phyloP scores from a whole-genome alignment of 768 basidiomycete species.

The Gymnopilus junonius region DNA sequence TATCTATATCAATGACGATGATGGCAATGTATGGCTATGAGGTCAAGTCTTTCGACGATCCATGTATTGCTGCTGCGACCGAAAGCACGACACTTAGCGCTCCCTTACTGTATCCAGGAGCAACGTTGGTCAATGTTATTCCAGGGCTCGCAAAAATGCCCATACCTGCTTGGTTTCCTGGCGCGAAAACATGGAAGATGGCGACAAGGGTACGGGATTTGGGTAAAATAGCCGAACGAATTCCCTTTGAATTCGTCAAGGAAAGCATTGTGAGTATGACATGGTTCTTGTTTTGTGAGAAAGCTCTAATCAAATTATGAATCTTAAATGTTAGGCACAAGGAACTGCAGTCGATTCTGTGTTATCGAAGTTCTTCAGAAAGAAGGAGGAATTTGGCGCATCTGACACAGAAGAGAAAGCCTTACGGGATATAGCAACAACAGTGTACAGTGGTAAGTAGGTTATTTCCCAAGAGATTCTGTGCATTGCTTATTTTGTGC shows the following conservation, averaged over 20 bases:
- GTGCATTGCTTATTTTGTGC: too few species aligned
- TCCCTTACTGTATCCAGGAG: constrained; percentile 7
- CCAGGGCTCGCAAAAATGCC: constrained; percentile 11
- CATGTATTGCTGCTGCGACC: constrained; percentile 10
- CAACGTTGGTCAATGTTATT: constrained; percentile 17
- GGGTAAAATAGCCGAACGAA: constrained; percentile 2
- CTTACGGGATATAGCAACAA: constrained; percentile 13
- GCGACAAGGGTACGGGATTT: not conserved
- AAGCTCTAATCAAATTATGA: not conserved
- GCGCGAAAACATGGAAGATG: constrained; percentile 8
- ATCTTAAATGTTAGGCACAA: too few species aligned
- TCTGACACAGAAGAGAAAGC: constrained; percentile 4
- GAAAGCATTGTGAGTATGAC: not conserved
- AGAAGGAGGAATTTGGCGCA: not conserved
- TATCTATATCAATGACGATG: too few species aligned
- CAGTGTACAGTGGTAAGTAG: constrained; percentile 12
- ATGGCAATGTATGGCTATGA: constrained; percentile 27
- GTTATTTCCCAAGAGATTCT: too few species aligned
- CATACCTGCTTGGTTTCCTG: constrained; percentile 14
- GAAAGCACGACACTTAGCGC: constrained; percentile 1
- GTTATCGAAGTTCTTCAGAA: constrained; percentile 3
- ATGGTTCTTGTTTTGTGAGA: not conserved
- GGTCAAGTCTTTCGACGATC: constrained; percentile 13
- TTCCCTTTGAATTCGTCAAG: constrained; percentile 9
- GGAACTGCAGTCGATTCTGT: constrained; percentile 14